Evolutionary conservation across 2,329 filamentous ascomycete genomes (phyloP).

Genomic region (Aspergillus felis): DNA sequence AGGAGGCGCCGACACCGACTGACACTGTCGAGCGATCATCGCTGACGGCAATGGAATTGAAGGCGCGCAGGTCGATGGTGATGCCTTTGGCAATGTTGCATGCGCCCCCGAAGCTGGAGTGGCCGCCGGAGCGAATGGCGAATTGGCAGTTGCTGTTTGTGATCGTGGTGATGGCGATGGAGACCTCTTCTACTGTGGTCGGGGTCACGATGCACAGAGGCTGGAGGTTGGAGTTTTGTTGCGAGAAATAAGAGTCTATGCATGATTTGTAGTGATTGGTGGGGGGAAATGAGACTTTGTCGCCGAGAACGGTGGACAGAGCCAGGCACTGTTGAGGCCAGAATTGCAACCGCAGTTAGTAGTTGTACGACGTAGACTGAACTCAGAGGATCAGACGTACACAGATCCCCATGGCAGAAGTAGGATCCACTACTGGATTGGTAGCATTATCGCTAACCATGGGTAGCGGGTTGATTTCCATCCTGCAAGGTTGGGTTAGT

Average conservation of each 20-base stretch:
- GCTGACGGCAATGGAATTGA: slow-evolving; percentile 1
- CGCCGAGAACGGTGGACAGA: neutral
- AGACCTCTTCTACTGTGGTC: slow-evolving; percentile 15
- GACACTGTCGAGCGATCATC: neutral
- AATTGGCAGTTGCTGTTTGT: slow-evolving; percentile 8
- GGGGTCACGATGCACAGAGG: slow-evolving; percentile 21
- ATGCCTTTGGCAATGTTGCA: slow-evolving; percentile 12
- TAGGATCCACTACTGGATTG: neutral
- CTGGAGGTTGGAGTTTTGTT: slow-evolving; percentile 9
- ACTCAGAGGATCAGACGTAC: neutral
- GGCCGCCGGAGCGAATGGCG: slow-evolving; percentile 14
- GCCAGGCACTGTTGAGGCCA: neutral
- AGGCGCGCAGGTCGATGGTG: slow-evolving; percentile 10
- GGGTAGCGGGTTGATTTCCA: too few relatives aligned
- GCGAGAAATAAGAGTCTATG: slow-evolving; percentile 9
- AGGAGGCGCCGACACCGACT: slow-evolving; percentile 1
- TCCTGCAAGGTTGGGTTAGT: too few relatives aligned
- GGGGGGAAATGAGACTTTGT: slow-evolving; percentile 6
- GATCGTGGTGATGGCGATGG: slow-evolving; percentile 10
- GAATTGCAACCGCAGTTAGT: too few relatives aligned
- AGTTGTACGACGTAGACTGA: too few relatives aligned
- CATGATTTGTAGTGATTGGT: slow-evolving; percentile 4
- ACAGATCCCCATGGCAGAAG: neutral
- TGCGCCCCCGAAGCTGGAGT: slow-evolving; percentile 5
- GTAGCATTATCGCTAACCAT: too few relatives aligned